Conservation (phyloP, 2,329 filamentous ascomycete genomes). For the Beauveria caledonica region DNA sequence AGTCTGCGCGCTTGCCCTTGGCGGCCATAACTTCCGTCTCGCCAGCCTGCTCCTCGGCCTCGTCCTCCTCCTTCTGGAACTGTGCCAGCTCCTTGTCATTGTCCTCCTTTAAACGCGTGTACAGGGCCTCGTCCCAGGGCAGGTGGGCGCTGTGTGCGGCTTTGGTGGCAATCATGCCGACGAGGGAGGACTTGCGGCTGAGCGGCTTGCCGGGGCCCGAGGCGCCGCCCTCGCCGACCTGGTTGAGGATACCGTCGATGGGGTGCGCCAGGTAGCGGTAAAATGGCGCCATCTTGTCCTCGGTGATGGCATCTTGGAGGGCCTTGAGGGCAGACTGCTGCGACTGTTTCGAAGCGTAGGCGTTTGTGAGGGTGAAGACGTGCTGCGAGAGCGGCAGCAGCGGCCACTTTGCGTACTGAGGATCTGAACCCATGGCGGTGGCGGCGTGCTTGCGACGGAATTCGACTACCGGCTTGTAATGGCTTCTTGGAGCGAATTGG, state of each 20-base stretch:
- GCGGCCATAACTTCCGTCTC: conserved; percentile 93
- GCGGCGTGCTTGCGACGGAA: conserved; percentile 10
- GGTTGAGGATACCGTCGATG: conserved; percentile 73
- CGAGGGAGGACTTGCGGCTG: conserved; percentile 60
- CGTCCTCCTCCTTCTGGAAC: conserved; percentile 81
- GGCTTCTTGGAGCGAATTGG: conserved; percentile 7
- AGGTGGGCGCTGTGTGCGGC: conserved; percentile 59
- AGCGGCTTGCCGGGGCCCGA: conserved; percentile 47
- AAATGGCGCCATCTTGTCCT: conserved; percentile 81
- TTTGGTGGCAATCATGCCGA: conserved; percentile 68
- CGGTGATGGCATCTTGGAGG: conserved; percentile 72
- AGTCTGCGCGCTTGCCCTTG: conserved; percentile 89
- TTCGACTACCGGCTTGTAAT: neutral
- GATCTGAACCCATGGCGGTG: conserved; percentile 66
- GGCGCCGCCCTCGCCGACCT: conserved; percentile 54
- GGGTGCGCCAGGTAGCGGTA: conserved; percentile 81
- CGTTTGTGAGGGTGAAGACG: conserved; percentile 80
- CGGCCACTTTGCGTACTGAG: conserved; percentile 79
- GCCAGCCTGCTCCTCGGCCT: conserved; percentile 90
- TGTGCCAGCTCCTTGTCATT: conserved; percentile 71
- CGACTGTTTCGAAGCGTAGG: conserved; percentile 55
- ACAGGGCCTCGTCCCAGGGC: conserved; percentile 86
- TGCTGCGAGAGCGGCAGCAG: conserved; percentile 74
- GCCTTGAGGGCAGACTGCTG: conserved; percentile 66
- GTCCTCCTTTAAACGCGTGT: conserved; percentile 65